A percentile compares a stretch with the other conserved stretches of the same genome.
These are phyloP conservation scores for Tremella fuciformis DNA, from an alignment of 768 basidiomycete genomes.

Conservation along the genomic window DNA sequence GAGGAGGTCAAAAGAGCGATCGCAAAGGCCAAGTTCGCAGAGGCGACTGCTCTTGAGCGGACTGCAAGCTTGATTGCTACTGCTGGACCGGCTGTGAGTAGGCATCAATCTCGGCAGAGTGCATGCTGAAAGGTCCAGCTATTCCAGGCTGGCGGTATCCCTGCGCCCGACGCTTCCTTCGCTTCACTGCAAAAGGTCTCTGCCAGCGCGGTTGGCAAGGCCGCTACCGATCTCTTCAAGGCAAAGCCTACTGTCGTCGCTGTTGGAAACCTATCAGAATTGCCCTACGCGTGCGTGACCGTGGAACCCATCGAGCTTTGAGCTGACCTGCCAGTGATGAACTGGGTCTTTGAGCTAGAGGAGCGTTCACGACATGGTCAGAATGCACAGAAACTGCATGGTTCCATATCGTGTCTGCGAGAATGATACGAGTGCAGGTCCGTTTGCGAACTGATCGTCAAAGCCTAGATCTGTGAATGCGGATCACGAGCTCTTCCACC, in stretches of 20 bases:
- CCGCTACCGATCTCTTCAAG: conserved; percentile 65
- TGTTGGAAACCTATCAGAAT: conserved; percentile 69
- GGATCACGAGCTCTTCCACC: conserved; percentile 32
- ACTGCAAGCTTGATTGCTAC: conserved; percentile 64
- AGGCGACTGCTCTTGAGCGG: conserved; percentile 67
- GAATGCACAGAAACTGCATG: conserved; percentile 1
- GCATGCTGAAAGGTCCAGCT: conserved; percentile 55
- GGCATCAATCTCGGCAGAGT: background rate
- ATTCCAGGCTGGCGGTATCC: conserved; percentile 60
- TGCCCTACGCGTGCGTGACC: conserved; percentile 64
- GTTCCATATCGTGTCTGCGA: background rate
- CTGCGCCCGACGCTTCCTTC: conserved; percentile 64
- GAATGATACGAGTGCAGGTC: background rate
- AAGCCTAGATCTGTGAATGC: conserved; percentile 15
- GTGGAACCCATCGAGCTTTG: background rate
- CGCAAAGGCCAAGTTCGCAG: conserved; percentile 81
- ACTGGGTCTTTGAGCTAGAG: conserved; percentile 35
- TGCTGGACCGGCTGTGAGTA: conserved; percentile 64
- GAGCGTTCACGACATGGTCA: conserved; percentile 1
- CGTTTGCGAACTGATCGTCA: background rate
- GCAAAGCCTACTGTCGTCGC: conserved; percentile 82
- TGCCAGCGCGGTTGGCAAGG: conserved; percentile 66
- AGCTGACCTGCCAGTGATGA: conserved; percentile 38
- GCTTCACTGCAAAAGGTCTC: conserved; percentile 69
- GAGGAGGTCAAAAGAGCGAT: conserved; percentile 78